Base-by-base conservation (phyloP, 352 stramenopile genomes). In the Phytopythium vexans region DNA sequence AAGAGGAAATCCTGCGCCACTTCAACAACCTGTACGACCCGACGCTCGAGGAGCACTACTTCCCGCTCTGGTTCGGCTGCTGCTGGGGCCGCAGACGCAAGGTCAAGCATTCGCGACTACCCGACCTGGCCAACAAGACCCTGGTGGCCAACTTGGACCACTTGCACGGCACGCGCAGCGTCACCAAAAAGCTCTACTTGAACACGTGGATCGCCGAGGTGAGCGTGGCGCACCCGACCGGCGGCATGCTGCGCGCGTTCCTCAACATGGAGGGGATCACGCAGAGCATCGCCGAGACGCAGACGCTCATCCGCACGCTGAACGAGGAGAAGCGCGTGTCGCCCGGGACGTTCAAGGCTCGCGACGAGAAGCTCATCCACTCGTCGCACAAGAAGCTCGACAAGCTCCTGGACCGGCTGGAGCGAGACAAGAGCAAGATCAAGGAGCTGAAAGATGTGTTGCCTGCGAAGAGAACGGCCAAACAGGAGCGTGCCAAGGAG, bases 121-220 rank as follows among this genome's bases (percentile, higher is more conserved):
- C 71, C 32, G 60, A 68, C 3, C 72, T 72, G 0, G 51, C 62
- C 1, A 88, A 86, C 38, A 66, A 55, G 16, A 76, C 46, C 4
- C 69, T 76, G 2, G 80, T 95, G 3, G 63, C 58, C 38, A 89
- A 91, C 39, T 44, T 92, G 0, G 82, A 92, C 4, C 81, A 92
- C 41, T 62, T 92, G 9, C 72, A 68, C 8, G 61, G 54, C 8
- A 70, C 61, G 12, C 68, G 11, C 4, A 64, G 50, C 10, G 42
- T 52, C 11, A 74, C 46, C 6, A 72, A 74, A 16, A 58, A 52
- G 14, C 60, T 92, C 49, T 96, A 96, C 43, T 10, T 93, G 3
- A 70, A 76, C 42, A 86, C 77, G n/a, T 96, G 86, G 88, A 78
- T 96, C 36, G 86, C 85, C 6, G 86, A 96, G 60, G 82, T 96